These are phyloP conservation scores for Candida patagonica DNA, from an alignment of 805 yeast species.

Conservation along the genomic window DNA sequence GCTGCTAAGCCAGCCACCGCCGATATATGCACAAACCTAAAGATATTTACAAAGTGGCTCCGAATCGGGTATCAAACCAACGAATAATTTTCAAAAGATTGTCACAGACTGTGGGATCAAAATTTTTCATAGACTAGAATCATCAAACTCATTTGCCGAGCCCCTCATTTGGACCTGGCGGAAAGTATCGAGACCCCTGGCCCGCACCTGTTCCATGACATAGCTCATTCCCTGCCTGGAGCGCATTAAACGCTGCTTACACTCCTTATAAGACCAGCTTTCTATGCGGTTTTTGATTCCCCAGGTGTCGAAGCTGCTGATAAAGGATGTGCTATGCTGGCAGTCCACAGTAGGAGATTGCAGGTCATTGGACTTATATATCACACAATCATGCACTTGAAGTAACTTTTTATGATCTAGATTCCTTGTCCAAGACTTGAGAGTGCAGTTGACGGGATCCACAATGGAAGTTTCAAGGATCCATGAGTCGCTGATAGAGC, in stretches of 20 bases:
- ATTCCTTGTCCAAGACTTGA: slow-evolving; percentile 70
- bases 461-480: slow-evolving; percentile 70
- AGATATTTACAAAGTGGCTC: no score
- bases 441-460: slow-evolving; percentile 45
- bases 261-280: slow-evolving; percentile 65
- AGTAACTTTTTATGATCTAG: slow-evolving; percentile 74
- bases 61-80: no score
- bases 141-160: not conserved
- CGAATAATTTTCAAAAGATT: no score
- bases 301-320: slow-evolving; percentile 52
- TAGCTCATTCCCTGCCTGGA: slow-evolving; percentile 65
- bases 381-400: slow-evolving; percentile 67
- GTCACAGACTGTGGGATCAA: no score
- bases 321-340: slow-evolving; percentile 54
- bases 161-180: not conserved
- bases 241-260: slow-evolving; percentile 55
- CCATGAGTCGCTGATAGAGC: slow-evolving; percentile 64
- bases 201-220: slow-evolving; percentile 56
- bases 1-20: no score
- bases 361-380: slow-evolving; percentile 32
- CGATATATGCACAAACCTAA: no score
- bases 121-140: not conserved
- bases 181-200: slow-evolving; percentile 14
- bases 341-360: slow-evolving; percentile 34
- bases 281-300: slow-evolving; percentile 71